phyloP scores from a whole-genome alignment of 257 asterid species.

The Nicotiana benthamiana region DNA sequence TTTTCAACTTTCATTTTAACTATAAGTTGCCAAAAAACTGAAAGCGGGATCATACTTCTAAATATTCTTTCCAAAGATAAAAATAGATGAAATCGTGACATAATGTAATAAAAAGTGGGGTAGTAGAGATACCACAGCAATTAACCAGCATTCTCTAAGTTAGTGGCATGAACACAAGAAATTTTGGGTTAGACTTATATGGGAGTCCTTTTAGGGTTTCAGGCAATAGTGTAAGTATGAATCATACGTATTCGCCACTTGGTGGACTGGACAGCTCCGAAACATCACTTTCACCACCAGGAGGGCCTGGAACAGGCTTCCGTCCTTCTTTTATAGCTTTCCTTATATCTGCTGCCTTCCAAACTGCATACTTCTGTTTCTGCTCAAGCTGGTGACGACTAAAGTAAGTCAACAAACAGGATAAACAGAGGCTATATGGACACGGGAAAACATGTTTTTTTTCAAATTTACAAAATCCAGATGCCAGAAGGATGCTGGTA shows the following conservation, averaged over 20 bases:
- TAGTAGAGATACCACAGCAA: background rate
- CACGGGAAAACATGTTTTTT: background rate
- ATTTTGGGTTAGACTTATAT: background rate
- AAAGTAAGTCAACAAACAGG: background rate
- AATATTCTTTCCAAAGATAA: background rate
- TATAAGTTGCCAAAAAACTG: background rate
- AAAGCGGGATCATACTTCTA: background rate
- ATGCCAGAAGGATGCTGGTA: background rate
- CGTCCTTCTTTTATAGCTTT: slow-evolving; percentile 96
- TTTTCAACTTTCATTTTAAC: background rate
- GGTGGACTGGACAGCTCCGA: slow-evolving; percentile 34
- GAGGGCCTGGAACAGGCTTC: slow-evolving; percentile 93
- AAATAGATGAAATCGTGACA: background rate
- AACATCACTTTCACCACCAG: slow-evolving; percentile 62
- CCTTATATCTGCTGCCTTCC: slow-evolving; percentile 99
- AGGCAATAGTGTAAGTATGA: background rate
- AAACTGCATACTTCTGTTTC: slow-evolving; percentile 92
- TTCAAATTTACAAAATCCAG: background rate
- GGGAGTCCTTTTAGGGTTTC: background rate
- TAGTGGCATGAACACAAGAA: background rate
- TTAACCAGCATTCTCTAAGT: background rate
- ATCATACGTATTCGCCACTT: slow-evolving; percentile 29
- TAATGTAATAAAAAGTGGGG: background rate
- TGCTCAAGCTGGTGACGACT: slow-evolving; percentile 62
- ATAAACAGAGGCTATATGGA: background rate